Base-by-base conservation (phyloP, 768 basidiomycete genomes). In the Tylopilus felleus region DNA sequence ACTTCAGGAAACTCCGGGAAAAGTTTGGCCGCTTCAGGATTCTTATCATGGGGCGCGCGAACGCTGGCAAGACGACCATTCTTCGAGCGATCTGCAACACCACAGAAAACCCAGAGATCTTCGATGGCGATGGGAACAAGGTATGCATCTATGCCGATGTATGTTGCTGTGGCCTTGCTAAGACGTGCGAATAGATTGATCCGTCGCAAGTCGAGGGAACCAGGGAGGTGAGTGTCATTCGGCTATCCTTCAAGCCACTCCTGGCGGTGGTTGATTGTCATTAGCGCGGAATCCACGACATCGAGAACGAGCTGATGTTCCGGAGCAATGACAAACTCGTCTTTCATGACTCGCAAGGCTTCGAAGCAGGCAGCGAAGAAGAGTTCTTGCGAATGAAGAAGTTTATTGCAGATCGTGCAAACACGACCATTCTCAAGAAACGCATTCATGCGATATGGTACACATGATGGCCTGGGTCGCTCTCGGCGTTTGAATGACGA, bases 371-470 rank as follows among this genome's bases (percentile, higher is more conserved):
- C 28, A 10, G 29, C 1, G 47, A 45, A n/a, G 56, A 48, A 0
- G 45, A 56, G n/a, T 43, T 53, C 27, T 27, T 47, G 46, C 28
- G 21, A 13, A 42, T 48, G 51, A 56, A 47, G 46, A 23, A 43
- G 12, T 51, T 52, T 36, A 52, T 51, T 22, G n/a, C 9, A 2
- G 49, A 52, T 27, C 44, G 54, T 8, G 51, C 46, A 0, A 31
- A 42, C n/a, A 44, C 40, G 0, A 16, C 38, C 2, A 1, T 12
- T 17, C 51, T 56, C 41, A 31, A 56, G 21, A 47, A 56, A 14
- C 50, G 45, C 13, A 28, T 56, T 25, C 55, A 56, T 3, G 51
- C 27, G 17, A 56, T 56, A 47, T 53, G 53, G 53, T 51, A 19
- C 1, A 17, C 22, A 41, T 13, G 35, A 36, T 16, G 16, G 6